These are phyloP conservation scores for Akebia trifoliata DNA, from an alignment of 164 flowering plant genomes.

Conservation along the genomic window DNA sequence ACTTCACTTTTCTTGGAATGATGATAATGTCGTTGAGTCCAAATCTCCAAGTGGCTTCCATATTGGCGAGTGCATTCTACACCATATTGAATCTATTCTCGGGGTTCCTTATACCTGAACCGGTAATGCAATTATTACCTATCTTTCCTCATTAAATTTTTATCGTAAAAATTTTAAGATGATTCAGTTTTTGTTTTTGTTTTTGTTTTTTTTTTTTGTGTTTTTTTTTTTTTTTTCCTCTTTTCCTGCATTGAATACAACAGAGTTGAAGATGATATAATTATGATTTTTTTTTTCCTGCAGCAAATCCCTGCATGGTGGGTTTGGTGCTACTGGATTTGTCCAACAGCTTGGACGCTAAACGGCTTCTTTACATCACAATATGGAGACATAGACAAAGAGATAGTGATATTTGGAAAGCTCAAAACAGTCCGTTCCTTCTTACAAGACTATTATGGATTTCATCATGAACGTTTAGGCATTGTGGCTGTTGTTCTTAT, in stretches of 20 bases:
- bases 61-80: too few species aligned
- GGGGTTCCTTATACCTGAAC: conserved; percentile 41
- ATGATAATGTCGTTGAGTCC: conserved; percentile 35
- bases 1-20: conserved; percentile 41
- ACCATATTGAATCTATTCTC: too few species aligned
- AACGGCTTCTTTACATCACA: conserved; percentile 42
- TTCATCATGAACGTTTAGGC: conserved; percentile 16
- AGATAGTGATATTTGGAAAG: conserved; percentile 21
- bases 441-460: conserved; percentile 26
- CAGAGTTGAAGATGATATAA: too few species aligned
- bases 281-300: too few species aligned
- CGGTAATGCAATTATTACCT: conserved; percentile 24
- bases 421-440: conserved; percentile 18
- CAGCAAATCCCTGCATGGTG: conserved; percentile 58
- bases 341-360: conserved; percentile 44
- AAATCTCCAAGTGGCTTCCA: too few species aligned
- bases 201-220: too few species aligned
- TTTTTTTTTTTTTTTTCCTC: too few species aligned
- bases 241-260: too few species aligned
- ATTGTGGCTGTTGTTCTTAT: conserved; percentile 19
- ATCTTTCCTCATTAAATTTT: too few species aligned
- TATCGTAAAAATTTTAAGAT: too few species aligned
- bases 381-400: conserved; percentile 38
- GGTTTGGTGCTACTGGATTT: conserved; percentile 39
- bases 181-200: too few species aligned